Evolutionary conservation across 1,284 basidiomycete genomes (phyloP).

Genomic region (Heterobasidion annosum): DNA sequence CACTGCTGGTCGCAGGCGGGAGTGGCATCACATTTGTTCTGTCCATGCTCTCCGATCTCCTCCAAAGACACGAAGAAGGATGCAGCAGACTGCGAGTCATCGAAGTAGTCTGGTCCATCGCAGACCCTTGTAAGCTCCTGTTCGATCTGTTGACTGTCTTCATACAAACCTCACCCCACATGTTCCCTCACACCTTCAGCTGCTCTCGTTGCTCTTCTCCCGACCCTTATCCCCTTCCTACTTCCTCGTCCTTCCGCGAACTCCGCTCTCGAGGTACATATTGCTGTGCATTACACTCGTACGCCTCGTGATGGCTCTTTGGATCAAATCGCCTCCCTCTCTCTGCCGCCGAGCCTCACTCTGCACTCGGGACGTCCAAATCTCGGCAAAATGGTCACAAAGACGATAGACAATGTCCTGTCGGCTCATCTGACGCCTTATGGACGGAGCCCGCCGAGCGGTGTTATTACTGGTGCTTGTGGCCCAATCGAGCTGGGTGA

Average conservation of each 20-base stretch:
- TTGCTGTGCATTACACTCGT: constrained; percentile 61
- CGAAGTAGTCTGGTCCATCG: constrained; percentile 61
- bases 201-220: constrained; percentile 45
- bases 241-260: constrained; percentile 27
- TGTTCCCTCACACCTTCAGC: constrained; percentile 18
- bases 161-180: neutral
- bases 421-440: neutral
- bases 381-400: constrained; percentile 34
- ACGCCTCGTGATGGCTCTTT: constrained; percentile 23
- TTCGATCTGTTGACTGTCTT: neutral
- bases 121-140: constrained; percentile 38
- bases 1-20: constrained; percentile 60
- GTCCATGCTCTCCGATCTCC: constrained; percentile 53
- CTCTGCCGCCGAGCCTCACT: constrained; percentile 33
- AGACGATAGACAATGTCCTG: constrained; percentile 32
- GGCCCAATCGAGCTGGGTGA: constrained; percentile 51
- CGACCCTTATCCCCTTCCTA: constrained; percentile 42
- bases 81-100: constrained; percentile 48
- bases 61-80: constrained; percentile 43
- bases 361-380: constrained; percentile 42
- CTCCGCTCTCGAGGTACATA: constrained; percentile 29
- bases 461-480: constrained; percentile 61
- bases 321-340: constrained; percentile 20
- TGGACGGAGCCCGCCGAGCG: constrained; percentile 29
- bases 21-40: constrained; percentile 69